Conservation (phyloP, 352 stramenopile species). For the Pythium folliculosum region DNA sequence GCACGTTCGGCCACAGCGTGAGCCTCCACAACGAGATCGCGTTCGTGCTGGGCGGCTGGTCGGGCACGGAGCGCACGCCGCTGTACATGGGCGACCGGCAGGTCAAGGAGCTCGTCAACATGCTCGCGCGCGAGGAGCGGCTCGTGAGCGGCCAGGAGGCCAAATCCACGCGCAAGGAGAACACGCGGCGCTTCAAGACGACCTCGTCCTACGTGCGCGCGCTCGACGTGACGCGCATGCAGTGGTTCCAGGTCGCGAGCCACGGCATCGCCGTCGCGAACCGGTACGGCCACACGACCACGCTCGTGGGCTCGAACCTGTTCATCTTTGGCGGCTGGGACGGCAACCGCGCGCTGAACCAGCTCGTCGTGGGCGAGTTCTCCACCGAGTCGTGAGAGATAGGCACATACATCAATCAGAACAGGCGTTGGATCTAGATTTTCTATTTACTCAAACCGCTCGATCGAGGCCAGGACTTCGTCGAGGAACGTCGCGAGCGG, state of each 20-base stretch:
- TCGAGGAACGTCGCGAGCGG: conserved; percentile 52
- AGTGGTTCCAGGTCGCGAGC: conserved; percentile 51
- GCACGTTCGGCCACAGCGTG: conserved; percentile 66
- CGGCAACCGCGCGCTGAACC: conserved; percentile 75
- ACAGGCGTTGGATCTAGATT: not conserved
- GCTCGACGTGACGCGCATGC: conserved; percentile 61
- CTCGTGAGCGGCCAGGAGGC: conserved; percentile 46
- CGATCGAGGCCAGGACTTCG: conserved; percentile 56
- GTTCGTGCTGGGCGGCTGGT: conserved; percentile 77
- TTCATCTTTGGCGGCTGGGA: conserved; percentile 86
- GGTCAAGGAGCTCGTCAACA: conserved; percentile 55
- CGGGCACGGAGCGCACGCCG: conserved; percentile 68
- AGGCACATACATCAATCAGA: not conserved
- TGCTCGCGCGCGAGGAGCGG: conserved; percentile 57
- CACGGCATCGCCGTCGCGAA: conserved; percentile 54
- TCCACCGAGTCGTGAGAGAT: not conserved
- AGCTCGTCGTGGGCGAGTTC: conserved; percentile 71
- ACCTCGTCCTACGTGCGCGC: conserved; percentile 60
- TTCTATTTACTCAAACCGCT: conserved; percentile 57
- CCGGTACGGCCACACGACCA: conserved; percentile 72
- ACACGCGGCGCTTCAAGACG: conserved; percentile 40
- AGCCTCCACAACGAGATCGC: conserved; percentile 47
- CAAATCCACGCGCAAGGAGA: conserved; percentile 35
- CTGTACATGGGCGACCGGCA: conserved; percentile 81
- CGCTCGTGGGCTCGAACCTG: conserved; percentile 61